Percentiles rank a stretch among this genome's conserved stretches.
Conservation (phyloP, 345 rosid genomes). For the Combretum micranthum region DNA sequence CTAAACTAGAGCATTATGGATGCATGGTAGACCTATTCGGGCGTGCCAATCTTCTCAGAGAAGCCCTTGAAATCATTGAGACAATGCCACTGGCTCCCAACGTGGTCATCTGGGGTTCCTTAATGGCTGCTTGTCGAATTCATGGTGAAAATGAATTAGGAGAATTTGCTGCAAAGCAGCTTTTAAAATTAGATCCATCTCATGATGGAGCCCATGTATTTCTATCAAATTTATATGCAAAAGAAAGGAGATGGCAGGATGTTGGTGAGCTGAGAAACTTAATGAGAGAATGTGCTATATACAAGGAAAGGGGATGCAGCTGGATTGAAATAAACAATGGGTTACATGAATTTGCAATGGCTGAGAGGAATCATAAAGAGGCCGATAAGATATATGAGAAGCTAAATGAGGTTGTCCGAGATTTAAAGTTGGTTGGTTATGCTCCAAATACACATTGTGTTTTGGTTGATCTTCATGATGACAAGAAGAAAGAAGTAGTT, state of each 20-base stretch:
- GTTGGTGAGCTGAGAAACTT: conserved; percentile 43
- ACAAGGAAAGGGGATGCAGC: conserved; percentile 57
- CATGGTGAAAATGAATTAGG: conserved; percentile 51
- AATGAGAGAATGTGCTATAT: conserved; percentile 40
- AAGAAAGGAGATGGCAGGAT: conserved; percentile 56
- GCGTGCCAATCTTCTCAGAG: conserved; percentile 43
- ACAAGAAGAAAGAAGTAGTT: conserved; percentile 31
- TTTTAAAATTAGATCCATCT: conserved; percentile 49
- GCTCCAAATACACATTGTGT: conserved; percentile 21
- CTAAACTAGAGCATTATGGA: conserved; percentile 45
- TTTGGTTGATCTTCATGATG: conserved; percentile 33
- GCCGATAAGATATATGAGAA: conserved; percentile 16
- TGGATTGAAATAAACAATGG: conserved; percentile 42
- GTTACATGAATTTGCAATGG: conserved; percentile 47
- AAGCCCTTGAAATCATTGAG: conserved; percentile 38
- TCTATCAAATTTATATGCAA: conserved; percentile 61
- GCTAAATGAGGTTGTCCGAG: conserved; percentile 25
- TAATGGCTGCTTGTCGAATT: conserved; percentile 34
- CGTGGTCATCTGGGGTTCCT: conserved; percentile 37
- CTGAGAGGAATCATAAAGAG: conserved; percentile 16
- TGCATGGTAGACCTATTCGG: conserved; percentile 63
- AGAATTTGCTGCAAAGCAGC: conserved; percentile 42
- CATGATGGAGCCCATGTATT: conserved; percentile 63
- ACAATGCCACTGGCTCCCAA: conserved; percentile 48
- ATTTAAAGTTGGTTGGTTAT: conserved; percentile 25